phyloP scores from a whole-genome alignment of 495 filamentous ascomycete genomes.

The Neurospora sp. region DNA sequence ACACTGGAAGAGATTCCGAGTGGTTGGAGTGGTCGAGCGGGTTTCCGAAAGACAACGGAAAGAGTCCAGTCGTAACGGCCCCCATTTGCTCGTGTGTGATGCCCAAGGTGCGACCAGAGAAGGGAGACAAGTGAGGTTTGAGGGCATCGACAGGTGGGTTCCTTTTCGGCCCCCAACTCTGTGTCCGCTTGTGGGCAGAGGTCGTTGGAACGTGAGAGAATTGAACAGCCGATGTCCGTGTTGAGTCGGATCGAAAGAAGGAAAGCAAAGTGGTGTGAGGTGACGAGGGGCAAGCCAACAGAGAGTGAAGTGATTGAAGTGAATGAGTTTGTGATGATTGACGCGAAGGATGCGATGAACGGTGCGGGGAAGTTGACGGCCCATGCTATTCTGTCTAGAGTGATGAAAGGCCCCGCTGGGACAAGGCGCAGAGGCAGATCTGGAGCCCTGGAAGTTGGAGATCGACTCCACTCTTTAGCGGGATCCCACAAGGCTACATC shows the following conservation, averaged over 20 bases:
- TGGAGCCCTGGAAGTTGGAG: neutral
- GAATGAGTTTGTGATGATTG: neutral
- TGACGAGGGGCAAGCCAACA: neutral
- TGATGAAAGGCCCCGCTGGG: neutral
- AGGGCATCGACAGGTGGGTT: neutral
- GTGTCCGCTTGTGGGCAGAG: neutral
- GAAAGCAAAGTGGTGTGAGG: neutral
- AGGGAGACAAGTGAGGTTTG: neutral
- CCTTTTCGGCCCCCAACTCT: slow-evolving; percentile 7
- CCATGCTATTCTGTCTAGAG: too few relatives aligned
- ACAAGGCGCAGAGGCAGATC: neutral
- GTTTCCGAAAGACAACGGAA: neutral
- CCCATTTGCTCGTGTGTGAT: neutral
- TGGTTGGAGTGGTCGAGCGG: neutral
- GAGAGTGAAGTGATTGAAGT: neutral
- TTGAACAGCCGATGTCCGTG: neutral
- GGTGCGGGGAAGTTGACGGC: neutral
- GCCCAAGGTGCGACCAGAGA: neutral
- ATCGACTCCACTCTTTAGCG: neutral
- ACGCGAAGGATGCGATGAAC: neutral
- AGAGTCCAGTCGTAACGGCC: neutral
- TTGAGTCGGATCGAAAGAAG: neutral
- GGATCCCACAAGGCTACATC: neutral
- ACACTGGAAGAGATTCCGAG: neutral
- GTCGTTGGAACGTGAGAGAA: neutral